phyloP scores from a whole-genome alignment of 768 basidiomycete genomes.

The Tulasnella sp. region DNA sequence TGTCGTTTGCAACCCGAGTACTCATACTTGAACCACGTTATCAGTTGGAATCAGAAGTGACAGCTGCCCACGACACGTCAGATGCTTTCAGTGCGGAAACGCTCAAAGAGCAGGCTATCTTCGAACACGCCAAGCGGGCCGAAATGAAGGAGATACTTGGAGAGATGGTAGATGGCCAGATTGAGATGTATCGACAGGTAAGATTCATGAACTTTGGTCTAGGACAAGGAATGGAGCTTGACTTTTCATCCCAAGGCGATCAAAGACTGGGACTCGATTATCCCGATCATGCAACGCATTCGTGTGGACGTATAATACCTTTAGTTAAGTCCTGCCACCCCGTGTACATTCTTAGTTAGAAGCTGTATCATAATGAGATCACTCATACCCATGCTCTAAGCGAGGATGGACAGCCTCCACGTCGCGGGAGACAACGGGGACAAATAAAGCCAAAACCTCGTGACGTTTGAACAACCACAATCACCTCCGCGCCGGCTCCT shows the following conservation, averaged over 20 bases:
- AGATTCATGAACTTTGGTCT: neutral
- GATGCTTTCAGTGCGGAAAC: constrained; percentile 97
- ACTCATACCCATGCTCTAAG: neutral
- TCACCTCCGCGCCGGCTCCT: neutral
- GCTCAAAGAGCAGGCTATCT: constrained; percentile 81
- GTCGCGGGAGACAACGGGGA: neutral
- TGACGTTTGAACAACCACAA: constrained; percentile 11
- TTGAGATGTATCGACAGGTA: constrained; percentile 49
- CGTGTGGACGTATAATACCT: constrained; percentile 72
- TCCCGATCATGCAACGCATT: constrained; percentile 89
- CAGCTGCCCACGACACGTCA: constrained; percentile 90
- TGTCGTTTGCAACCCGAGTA: neutral
- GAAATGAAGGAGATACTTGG: constrained; percentile 97
- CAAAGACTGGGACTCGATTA: constrained; percentile 97
- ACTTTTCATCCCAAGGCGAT: constrained; percentile 56
- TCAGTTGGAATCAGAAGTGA: constrained; percentile 94
- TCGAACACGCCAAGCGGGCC: constrained; percentile 83
- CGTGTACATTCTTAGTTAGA: neutral
- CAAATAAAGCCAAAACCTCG: neutral
- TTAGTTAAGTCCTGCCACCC: neutral
- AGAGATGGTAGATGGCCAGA: constrained; percentile 87
- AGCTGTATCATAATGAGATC: neutral
- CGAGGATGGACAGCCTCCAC: too few species aligned
- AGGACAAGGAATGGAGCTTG: neutral
- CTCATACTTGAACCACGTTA: neutral